Evolutionary conservation across 2,329 filamentous ascomycete species (phyloP), one percentile per base, ranked within the genome.

Genomic region (Sordariomycetes sp.): DNA sequence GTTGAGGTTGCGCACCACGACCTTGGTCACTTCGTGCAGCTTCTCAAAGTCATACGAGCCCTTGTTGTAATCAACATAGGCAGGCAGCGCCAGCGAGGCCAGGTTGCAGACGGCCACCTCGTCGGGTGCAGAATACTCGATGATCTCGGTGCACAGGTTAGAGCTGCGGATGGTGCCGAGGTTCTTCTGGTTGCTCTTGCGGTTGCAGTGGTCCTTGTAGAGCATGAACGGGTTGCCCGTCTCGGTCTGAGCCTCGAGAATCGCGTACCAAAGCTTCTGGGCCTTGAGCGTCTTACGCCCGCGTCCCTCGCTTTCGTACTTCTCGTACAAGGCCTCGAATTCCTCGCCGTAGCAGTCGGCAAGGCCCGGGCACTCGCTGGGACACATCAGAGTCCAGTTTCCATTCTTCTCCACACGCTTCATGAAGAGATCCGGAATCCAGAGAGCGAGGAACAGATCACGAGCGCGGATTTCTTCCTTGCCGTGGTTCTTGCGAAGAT

Each of bases 161-260:
- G 94, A 99, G 81, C 90, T 97, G 74, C 91, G 91, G 67, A 99
- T 99, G 62, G 92, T 97, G 64, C 94, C 94, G 35, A 99, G 82
- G 76, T 99, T 99, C 87, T 99, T 97, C 79, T 99, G 94, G 83
- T 99, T 99, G 81, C 92, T 97, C 88, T 99, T 99, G 73, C 86
- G 86, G 84, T 99, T 99, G 85, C 89, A 93, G 69, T 87, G 83
- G 76, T 99, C 94, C 82, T 99, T 99, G 86, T 99, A 99, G 61
- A 97, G 86, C 90, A 99, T 99, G 78, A 96, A 99, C 54, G 94
- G 94, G 76, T 96, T 97, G 66, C 94, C 94, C 53, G 94, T 99
- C 84, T 99, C 94, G 37, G 93, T 97, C 79, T 99, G 94, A 55
- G 94, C 90, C 77, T 99, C 94, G 54, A 99, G 83, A 64, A 99